Conservation (phyloP, 306 rosid species). For the Trifolium repens region DNA sequence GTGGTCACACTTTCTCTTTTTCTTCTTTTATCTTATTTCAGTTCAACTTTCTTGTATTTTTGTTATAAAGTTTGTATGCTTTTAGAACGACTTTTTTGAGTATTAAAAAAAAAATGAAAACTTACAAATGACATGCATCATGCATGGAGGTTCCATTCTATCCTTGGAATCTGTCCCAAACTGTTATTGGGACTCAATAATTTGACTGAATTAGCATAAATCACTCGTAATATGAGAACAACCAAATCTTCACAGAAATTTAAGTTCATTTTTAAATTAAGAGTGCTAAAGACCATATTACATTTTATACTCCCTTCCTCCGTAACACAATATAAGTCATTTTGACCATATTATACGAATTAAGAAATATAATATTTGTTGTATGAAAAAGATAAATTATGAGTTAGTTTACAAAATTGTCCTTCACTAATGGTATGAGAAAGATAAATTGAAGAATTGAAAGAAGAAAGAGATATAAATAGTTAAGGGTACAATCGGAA, state of each 20-base stretch:
- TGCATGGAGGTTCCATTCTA: not conserved
- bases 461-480: no score
- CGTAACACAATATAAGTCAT: no score
- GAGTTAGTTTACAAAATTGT: no score
- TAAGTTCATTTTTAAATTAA: not conserved
- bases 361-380: no score
- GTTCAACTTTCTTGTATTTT: slow-evolving; percentile 2
- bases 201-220: not conserved
- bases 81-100: not conserved
- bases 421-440: no score
- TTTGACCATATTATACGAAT: no score
- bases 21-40: not conserved
- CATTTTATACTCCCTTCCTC: no score
- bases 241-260: not conserved
- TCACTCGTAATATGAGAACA: not conserved
- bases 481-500: no score
- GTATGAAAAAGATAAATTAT: no score
- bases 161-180: not conserved
- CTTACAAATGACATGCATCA: not conserved
- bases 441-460: no score
- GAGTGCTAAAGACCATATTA: no score
- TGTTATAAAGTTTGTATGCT: not conserved
- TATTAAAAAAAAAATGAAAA: no score
- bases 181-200: not conserved
- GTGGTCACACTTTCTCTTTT: slow-evolving; percentile 13